Evolutionary conservation across 1,284 basidiomycete species (phyloP), one percentile per base, ranked within the genome.

Genomic region (Spongiforma sp.): DNA sequence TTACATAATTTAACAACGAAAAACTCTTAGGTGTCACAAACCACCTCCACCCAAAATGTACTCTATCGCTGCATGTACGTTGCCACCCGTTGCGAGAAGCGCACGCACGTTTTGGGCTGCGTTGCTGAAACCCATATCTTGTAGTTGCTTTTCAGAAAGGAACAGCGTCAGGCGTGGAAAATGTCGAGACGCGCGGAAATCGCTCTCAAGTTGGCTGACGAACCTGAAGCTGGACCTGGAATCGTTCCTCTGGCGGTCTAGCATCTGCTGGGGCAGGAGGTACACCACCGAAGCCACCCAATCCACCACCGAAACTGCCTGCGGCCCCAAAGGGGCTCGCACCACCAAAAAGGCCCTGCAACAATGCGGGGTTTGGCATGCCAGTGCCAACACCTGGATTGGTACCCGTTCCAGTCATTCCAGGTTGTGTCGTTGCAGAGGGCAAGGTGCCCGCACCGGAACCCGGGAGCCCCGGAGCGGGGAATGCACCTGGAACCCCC

Each of bases 101-200:
- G 95, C 94, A 24, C 94, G 84, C n/a, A 97, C 84, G 74, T 97
- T 97, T 83, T 96, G 94, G 57, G 86, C 77, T 14, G 94, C 93
- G 67, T 96, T 93, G 28, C 82, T 85, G 77, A 94, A 94, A 1
- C 93, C 93, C 93, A 94, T 94, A 64, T 92, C 93, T 79, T 93
- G 90, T 69, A 96, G 75, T 86, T 95, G 94, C 90, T 93, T 14
- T 32, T 8, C 57, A n/a, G n/a, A n/a, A n/a, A n/a, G n/a, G n/a
- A 26, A 17, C 12, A 26, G 28, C 46, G 15, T 37, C n/a, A 32
- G 28, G 30, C 50, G 12, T 15, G 30, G n/a, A 37, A 56, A 15
- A 56, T 21, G n/a, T 54, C n/a, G 28, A 54, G 32, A 54, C n/a
- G 9, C 9, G 36, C 9, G 36, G 41, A 21, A 12, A 43, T 15